phyloP scores from a whole-genome alignment of 208 protist species.

The Trichomonas gallinae region DNA sequence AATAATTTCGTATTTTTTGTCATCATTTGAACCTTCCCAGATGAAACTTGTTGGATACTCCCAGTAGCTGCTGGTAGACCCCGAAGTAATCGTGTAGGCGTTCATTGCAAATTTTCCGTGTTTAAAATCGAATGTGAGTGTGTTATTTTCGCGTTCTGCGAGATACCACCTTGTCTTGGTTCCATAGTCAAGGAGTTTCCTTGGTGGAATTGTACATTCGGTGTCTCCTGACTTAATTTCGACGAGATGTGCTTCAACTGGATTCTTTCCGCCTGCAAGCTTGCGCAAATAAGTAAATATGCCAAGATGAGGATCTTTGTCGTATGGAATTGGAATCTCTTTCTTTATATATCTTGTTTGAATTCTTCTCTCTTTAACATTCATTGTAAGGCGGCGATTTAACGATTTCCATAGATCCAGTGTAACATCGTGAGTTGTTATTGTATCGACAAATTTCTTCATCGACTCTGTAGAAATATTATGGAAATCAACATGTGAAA shows the following conservation, averaged over 20 bases:
- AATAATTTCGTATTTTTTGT: not conserved
- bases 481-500: not conserved
- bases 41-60: not conserved
- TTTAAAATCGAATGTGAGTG: not conserved
- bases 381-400: not conserved
- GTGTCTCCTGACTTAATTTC: not conserved
- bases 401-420: not conserved
- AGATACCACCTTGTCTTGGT: not conserved
- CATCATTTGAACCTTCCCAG: not conserved
- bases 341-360: not conserved
- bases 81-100: not conserved
- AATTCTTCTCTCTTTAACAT: not conserved
- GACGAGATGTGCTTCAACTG: not conserved
- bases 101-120: not conserved
- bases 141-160: not conserved
- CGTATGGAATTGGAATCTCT: not conserved
- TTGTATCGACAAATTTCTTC: not conserved
- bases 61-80: not conserved
- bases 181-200: not conserved
- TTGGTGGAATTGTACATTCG: not conserved
- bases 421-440: not conserved
- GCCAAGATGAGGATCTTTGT: not conserved
- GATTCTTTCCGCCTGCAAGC: not conserved
- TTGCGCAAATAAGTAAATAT: not conserved
- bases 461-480: not conserved